Evolutionary conservation across 164 flowering plant genomes (phyloP).

Genomic region (Sedum album): DNA sequence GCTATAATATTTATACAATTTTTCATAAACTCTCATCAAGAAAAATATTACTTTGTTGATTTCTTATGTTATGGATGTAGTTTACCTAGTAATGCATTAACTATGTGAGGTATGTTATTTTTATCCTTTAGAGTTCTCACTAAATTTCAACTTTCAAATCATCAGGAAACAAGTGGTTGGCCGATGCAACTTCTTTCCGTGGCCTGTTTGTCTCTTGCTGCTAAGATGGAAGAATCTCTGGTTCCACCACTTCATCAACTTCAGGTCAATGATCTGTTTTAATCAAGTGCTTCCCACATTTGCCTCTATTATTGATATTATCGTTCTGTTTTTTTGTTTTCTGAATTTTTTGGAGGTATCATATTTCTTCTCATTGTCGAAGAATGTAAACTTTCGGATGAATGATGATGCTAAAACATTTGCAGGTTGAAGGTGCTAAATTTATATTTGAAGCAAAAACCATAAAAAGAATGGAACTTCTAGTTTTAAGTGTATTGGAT

Average conservation of each 20-base stretch:
- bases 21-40: no score
- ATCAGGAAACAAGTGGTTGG: not conserved
- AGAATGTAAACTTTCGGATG: not conserved
- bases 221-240: no score
- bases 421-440: constrained; percentile 53
- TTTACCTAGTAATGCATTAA: not conserved
- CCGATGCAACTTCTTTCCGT: no score
- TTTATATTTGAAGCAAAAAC: constrained; percentile 67
- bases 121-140: no score
- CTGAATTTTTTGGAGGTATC: no score
- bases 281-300: not conserved
- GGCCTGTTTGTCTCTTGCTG: no score
- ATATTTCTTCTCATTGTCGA: not conserved
- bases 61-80: not conserved
- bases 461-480: constrained; percentile 70
- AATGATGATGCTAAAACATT: not conserved
- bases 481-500: constrained; percentile 54
- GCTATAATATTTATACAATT: no score
- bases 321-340: not conserved
- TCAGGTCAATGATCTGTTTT: not conserved
- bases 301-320: not conserved
- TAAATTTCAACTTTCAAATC: not conserved
- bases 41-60: no score
- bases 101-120: not conserved
- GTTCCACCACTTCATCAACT: no score